Percentiles rank a stretch among this genome's conserved stretches.
Conservation (phyloP, 148 eudicot genomes). For the Rhododendron vialii region DNA sequence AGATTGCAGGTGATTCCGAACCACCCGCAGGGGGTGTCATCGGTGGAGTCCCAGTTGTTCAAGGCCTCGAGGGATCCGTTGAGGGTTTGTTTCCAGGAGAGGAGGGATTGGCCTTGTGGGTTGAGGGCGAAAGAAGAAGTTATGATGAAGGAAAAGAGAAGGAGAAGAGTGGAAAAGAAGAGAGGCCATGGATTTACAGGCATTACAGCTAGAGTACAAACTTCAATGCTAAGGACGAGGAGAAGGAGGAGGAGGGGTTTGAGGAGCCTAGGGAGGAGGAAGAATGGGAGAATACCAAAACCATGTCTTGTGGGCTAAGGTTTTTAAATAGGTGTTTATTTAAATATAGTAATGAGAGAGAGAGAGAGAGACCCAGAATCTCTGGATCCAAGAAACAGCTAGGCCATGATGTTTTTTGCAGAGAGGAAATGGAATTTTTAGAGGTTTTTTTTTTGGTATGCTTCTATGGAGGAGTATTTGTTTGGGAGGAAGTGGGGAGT, state of each 20-base stretch:
- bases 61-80: conserved; percentile 49
- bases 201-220: conserved; percentile 62
- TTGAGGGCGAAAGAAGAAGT: conserved; percentile 35
- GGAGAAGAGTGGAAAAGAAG: conserved; percentile 16
- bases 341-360: background rate
- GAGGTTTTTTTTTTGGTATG: conserved; percentile 10
- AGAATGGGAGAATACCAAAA: conserved; percentile 34
- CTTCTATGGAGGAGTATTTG: conserved; percentile 8
- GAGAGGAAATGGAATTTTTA: conserved; percentile 35
- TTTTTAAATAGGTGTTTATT: conserved; percentile 9
- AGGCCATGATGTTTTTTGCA: conserved; percentile 43
- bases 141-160: background rate
- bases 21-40: conserved; percentile 66
- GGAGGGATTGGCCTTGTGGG: conserved; percentile 68
- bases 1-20: conserved; percentile 60
- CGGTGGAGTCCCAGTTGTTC: conserved; percentile 45
- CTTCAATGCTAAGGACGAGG: conserved; percentile 37
- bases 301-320: conserved; percentile 39
- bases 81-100: conserved; percentile 53
- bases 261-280: conserved; percentile 51
- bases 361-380: conserved; percentile 42
- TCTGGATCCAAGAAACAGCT: conserved; percentile 93
- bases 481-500: conserved; percentile 17
- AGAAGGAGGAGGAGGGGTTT: conserved; percentile 24
- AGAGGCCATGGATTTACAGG: conserved; percentile 54